Evolutionary conservation across 2,329 filamentous ascomycete species (phyloP).

Genomic region (Aspergillus clavatus): DNA sequence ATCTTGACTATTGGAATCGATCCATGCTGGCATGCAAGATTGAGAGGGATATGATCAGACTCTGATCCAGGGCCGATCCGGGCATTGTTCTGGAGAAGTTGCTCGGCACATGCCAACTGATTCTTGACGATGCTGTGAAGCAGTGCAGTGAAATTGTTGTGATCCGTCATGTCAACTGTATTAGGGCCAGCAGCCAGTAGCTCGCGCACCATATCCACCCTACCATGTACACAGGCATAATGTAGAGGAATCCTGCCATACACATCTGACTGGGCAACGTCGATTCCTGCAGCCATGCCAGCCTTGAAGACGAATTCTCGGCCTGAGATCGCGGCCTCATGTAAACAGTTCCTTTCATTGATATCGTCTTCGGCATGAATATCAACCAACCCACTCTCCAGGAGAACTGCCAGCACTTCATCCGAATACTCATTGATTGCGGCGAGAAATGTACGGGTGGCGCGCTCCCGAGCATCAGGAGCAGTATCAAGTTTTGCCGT

Average conservation of each 20-base stretch:
- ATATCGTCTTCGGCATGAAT: constrained; percentile 95
- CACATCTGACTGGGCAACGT: constrained; percentile 77
- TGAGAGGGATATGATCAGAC: constrained; percentile 87
- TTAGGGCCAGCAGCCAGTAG: constrained; percentile 64
- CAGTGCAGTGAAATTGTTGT: constrained; percentile 94
- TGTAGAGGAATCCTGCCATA: constrained; percentile 92
- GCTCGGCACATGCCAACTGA: constrained; percentile 72
- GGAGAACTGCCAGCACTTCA: constrained; percentile 67
- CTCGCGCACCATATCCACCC: constrained; percentile 73
- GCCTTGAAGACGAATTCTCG: constrained; percentile 71
- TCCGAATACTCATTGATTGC: constrained; percentile 81
- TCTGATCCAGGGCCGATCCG: constrained; percentile 80
- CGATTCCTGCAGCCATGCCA: constrained; percentile 69
- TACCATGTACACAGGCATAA: constrained; percentile 93
- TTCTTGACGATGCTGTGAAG: constrained; percentile 93
- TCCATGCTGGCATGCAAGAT: constrained; percentile 90
- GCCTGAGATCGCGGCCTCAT: constrained; percentile 94
- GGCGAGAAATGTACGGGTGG: constrained; percentile 85
- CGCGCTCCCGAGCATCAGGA: constrained; percentile 63
- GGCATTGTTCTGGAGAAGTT: constrained; percentile 71
- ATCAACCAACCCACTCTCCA: constrained; percentile 78
- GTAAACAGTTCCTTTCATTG: constrained; percentile 92
- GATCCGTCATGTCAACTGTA: constrained; percentile 83
- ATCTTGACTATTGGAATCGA: constrained; percentile 79
- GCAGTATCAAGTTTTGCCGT: constrained; percentile 64